Evolutionary conservation across 305 asterid species (phyloP).

Genomic region (Fraxinus baroniana): DNA sequence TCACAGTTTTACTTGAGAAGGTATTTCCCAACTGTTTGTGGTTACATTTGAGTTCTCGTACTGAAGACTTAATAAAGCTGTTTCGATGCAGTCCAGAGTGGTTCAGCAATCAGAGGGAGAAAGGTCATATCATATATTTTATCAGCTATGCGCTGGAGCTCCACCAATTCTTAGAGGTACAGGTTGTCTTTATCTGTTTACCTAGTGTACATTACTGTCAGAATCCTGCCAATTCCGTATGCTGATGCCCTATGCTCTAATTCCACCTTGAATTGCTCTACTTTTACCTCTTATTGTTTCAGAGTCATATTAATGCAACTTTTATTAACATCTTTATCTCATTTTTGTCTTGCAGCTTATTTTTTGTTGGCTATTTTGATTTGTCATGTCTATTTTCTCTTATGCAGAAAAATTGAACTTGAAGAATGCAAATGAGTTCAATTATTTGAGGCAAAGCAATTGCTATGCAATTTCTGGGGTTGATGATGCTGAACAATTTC

Average conservation of each 20-base stretch:
- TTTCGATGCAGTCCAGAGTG: conserved; percentile 83
- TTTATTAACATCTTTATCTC: neutral
- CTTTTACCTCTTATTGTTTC: neutral
- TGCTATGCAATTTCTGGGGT: conserved; percentile 78
- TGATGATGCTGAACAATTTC: conserved; percentile 92
- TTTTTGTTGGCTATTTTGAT: neutral
- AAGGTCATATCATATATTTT: conserved; percentile 93
- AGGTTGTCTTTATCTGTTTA: conserved; percentile 7
- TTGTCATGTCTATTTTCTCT: conserved; percentile 15
- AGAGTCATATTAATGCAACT: neutral
- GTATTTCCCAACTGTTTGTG: conserved; percentile 38
- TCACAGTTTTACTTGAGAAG: conserved; percentile 92
- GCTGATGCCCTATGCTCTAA: neutral
- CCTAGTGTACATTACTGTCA: neutral
- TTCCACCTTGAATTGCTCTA: neutral
- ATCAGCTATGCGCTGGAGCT: conserved; percentile 98
- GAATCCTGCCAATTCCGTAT: neutral
- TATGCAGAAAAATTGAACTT: conserved; percentile 72
- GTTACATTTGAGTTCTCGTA: conserved; percentile 16
- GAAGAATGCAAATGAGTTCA: conserved; percentile 68
- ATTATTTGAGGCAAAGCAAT: conserved; percentile 77
- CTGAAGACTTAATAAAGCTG: conserved; percentile 25
- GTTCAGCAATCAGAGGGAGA: conserved; percentile 92
- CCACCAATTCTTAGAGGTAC: conserved; percentile 79
- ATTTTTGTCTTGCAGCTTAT: neutral